Evolutionary conservation across 176 grass and related monocot species (phyloP), one percentile per base, ranked within the genome.

Genomic region (Zoysia pacifica): DNA sequence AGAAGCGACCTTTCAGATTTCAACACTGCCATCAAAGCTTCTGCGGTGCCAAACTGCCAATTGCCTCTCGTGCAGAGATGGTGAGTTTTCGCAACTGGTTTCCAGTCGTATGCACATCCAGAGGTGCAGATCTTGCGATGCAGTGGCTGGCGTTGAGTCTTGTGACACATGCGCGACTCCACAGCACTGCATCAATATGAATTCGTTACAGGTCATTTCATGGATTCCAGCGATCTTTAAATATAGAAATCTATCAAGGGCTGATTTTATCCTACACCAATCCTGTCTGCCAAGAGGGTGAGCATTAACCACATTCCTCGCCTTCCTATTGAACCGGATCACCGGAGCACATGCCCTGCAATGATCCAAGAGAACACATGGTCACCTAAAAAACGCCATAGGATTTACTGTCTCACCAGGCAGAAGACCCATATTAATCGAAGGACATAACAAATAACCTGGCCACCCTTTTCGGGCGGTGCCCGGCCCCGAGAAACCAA

Each of bases 401-500:
- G 2, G 45, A 76, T 76, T 87, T 58, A 58, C 55, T 14, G 80
- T 42, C 52, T 67, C 45, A 52, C 38, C 66, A 42, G 49, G 66
- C 28, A 28, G 28, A 28, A 0, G 28, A 36, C 62, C 73, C 49
- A 61, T 41, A 48, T 16, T 49, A 36, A 66, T 83, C 72, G 72
- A 28, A 68, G 79, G 72, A 47, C n/a, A 28, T 62, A 18, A 82
- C 74, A 72, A 76, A 74, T 53, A 14, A 18, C 59, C 46, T 56
- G 76, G 56, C 45, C 72, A 45, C 66, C 40, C 75, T 73, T 86
- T 86, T 18, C 28, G 69, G 62, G 71, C 12, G 87, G 69, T 67
- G 66, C 76, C 65, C 87, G 64, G 28, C 28, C 28, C 28, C 28
- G 28, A 28, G 28, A 28, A 28, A 28, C 28, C 28, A 28, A 28